Base-by-base conservation (phyloP, 2,329 filamentous ascomycete genomes). In the Phoma sp. region DNA sequence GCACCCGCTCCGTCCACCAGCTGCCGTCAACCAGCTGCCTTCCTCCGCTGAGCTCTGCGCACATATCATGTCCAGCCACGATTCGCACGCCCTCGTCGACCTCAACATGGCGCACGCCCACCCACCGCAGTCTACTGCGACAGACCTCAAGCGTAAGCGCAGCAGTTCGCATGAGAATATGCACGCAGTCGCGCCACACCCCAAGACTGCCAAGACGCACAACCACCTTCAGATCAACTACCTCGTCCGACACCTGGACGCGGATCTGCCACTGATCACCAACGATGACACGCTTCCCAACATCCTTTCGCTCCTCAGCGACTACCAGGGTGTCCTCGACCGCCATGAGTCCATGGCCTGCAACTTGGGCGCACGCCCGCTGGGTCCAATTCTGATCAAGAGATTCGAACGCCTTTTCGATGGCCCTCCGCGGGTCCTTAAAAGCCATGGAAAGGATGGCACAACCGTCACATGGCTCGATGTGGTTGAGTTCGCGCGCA, bases 321-420 rank as follows among this genome's bases (percentile, higher is more conserved):
- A 92, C 64, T 96, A 96, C 75, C 90, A 93, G 83, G 91, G 87
- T 60, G 90, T 95, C 13, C 80, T 96, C 47, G 89, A 90, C 66
- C 86, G 90, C 50, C 90, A 93, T 72, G 91, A 96, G 77, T 93
- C 89, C 73, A 85, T 96, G 65, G 92, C 91, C 41, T 88, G 89
- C 53, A 93, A 91, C 67, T 82, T 96, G 24, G 91, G 91, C 65
- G 91, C 90, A 50, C 89, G 91, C 62, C 87, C 93, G 14, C 85
- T 92, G 1, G 91, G 89, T 0, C 90, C 91, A 23, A 90, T 93
- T 46, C 78, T 96, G 58, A 85, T 96, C 66, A 92, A 92, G 75
- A 88, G 90, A 37, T 91, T 96, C 71, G 91, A 96, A 73, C 85
- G 89, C 47, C 82, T 93, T 51, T 96, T 96, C 67, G 91, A 96